Percentiles rank a stretch among this genome's conserved stretches.
Conservation (phyloP, 2,329 filamentous ascomycete genomes). For the Verticillium nonalfalfae region DNA sequence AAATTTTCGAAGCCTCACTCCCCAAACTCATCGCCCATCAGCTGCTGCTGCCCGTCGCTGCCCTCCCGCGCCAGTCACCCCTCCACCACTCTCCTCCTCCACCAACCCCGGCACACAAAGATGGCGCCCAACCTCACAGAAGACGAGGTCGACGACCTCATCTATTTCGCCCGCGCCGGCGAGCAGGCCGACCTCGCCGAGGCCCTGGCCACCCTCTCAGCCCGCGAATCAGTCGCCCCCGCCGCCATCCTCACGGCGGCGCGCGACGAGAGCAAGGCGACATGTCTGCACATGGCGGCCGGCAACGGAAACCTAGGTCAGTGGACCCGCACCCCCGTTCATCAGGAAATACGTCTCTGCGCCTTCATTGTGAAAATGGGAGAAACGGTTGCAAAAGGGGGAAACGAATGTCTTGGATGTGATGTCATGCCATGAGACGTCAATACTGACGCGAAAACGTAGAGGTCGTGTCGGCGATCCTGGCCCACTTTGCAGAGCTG, state of each 20-base stretch:
- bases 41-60: too few relatives aligned
- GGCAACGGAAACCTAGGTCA: slow-evolving; percentile 82
- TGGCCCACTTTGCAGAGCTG: slow-evolving; percentile 33
- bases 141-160: slow-evolving; percentile 84
- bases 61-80: neutral
- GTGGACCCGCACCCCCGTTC: neutral
- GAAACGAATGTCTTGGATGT: too few relatives aligned
- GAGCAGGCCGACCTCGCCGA: slow-evolving; percentile 64
- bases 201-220: slow-evolving; percentile 51
- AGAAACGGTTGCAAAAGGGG: too few relatives aligned
- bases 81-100: neutral
- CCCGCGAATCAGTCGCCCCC: slow-evolving; percentile 51
- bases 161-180: slow-evolving; percentile 78
- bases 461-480: slow-evolving; percentile 39
- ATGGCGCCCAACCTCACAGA: slow-evolving; percentile 56
- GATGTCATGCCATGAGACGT: too few relatives aligned
- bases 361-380: too few relatives aligned
- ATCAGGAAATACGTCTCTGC: too few relatives aligned
- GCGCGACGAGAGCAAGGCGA: slow-evolving; percentile 69
- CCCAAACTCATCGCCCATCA: neutral
- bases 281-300: slow-evolving; percentile 84
- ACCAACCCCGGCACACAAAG: neutral
- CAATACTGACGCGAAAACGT: neutral
- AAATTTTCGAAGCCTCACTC: slow-evolving; percentile 7
- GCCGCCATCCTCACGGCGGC: slow-evolving; percentile 64